Percentiles rank a stretch among this genome's conserved stretches.
phyloP scores from a whole-genome alignment of 352 stramenopile species.

The Pythium utonaiense region DNA sequence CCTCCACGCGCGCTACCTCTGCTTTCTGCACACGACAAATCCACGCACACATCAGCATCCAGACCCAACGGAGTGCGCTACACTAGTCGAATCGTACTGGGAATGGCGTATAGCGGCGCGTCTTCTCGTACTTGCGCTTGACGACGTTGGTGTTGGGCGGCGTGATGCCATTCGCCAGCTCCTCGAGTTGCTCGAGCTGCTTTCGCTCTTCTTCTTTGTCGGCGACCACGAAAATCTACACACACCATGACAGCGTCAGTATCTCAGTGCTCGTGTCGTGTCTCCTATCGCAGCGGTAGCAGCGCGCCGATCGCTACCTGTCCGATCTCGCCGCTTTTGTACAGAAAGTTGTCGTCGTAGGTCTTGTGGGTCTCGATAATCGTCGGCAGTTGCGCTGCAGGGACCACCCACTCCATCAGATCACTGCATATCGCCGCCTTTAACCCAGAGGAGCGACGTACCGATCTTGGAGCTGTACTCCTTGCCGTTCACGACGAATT shows the following conservation, averaged over 20 bases:
- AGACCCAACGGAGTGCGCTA: not conserved
- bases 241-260: not conserved
- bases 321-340: constrained; percentile 86
- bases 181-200: constrained; percentile 56
- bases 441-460: constrained; percentile 19
- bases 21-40: constrained; percentile 47
- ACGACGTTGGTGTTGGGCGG: constrained; percentile 84
- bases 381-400: constrained; percentile 74
- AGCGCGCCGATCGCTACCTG: constrained; percentile 34
- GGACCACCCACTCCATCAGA: not conserved
- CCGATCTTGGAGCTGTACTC: constrained; percentile 79
- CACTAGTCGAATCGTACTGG: constrained; percentile 33
- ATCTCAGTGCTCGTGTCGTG: not conserved
- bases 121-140: constrained; percentile 88
- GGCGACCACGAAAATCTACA: constrained; percentile 79
- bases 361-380: constrained; percentile 89
- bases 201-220: constrained; percentile 73
- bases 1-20: constrained; percentile 79
- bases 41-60: not conserved
- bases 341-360: constrained; percentile 87
- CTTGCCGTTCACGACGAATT: constrained; percentile 65
- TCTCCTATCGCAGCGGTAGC: not conserved
- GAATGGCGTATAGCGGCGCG: constrained; percentile 76
- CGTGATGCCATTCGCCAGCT: constrained; percentile 70
- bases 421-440: not conserved